A percentile compares a stretch with the other conserved stretches of the same genome.
phyloP scores from a whole-genome alignment of 768 basidiomycete species.

The Leccinum arenicola region DNA sequence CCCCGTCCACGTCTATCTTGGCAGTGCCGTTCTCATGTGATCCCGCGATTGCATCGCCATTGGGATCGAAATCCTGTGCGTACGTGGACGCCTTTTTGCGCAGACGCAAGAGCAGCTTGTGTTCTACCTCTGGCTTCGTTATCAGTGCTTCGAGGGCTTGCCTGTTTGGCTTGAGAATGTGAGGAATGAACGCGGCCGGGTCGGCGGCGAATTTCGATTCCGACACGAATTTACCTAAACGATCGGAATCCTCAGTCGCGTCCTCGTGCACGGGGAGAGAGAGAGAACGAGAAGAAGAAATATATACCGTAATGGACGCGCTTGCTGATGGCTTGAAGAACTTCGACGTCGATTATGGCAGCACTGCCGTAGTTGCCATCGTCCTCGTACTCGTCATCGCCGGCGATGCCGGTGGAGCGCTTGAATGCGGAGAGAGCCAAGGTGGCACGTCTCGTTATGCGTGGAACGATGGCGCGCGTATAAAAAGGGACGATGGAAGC shows the following conservation, averaged over 20 bases:
- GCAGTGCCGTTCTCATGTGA: constrained; percentile 32
- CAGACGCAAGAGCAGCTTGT: constrained; percentile 74
- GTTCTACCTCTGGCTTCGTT: constrained; percentile 97
- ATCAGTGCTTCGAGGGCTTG: constrained; percentile 81
- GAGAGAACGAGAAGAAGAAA: constrained; percentile 14
- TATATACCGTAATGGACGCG: constrained; percentile 92
- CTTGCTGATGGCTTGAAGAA: constrained; percentile 97
- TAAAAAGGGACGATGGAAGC: constrained; percentile 87
- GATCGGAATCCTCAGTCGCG: not conserved
- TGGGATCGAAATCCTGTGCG: constrained; percentile 79
- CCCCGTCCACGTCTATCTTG: constrained; percentile 91
- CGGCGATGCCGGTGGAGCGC: constrained; percentile 62
- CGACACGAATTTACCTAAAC: constrained; percentile 94
- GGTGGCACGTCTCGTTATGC: constrained; percentile 77
- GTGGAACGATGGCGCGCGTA: constrained; percentile 81
- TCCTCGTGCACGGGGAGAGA: not conserved
- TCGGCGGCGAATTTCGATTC: constrained; percentile 93
- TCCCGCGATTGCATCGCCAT: constrained; percentile 50
- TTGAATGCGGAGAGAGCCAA: constrained; percentile 61
- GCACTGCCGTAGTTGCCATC: constrained; percentile 98
- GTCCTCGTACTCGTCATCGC: constrained; percentile 75
- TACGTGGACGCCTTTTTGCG: constrained; percentile 79
- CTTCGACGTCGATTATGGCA: constrained; percentile 91
- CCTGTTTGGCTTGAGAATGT: constrained; percentile 79
- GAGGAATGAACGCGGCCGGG: constrained; percentile 87